Base-by-base conservation (phyloP, 164 flowering plant genomes). In the Piper longum region DNA sequence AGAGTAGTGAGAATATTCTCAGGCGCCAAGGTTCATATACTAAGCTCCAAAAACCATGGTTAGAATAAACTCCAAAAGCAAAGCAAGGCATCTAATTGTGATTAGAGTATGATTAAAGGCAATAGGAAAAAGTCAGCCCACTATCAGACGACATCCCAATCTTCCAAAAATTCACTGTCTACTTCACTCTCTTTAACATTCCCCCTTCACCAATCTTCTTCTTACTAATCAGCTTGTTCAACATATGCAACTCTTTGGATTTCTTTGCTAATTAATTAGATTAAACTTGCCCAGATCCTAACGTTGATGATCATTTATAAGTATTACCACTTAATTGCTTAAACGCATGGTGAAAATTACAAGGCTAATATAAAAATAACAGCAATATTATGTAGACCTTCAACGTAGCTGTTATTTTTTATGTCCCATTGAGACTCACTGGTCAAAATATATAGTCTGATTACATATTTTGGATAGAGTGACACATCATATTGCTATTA, bases 141-240 rank as follows among this genome's bases (percentile, higher is more conserved):
- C 85, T 82, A 87, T 79, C 69, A 64, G 88, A 87, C 88, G 95
- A 70, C 86, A 70, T 67, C 84, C 75, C 93, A 63, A 71, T 74
- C 78, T 79, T 74, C 95, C 60, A 89, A 87, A 89, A 79, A 87
- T 85, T 89, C 91, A 84, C 91, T 84, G 88, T 80, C 70, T 84
- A 81, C 79, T 82, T 77, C 88, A 77, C 81, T 75, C 79, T 74
- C 41, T 45, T 79, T 83, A 75, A 78, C 86, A 60, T 73, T 77
- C 68, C 69, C 68, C 63, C 54, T 69, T 57, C 43, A 51, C 18
- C 48, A 6, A 2, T 41, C 48, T 48, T 18, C 48, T 48, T 18
- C 41, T 56, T 17, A 7, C 3, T 9, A 14, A 2, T 16, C 62
- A 16, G 26, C 26, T 36, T 57, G 36, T 57, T 41, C 4, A 14